These are phyloP conservation scores for Scytalidium sp. DNA, from an alignment of 2,329 filamentous ascomycete genomes.

Conservation along the genomic window DNA sequence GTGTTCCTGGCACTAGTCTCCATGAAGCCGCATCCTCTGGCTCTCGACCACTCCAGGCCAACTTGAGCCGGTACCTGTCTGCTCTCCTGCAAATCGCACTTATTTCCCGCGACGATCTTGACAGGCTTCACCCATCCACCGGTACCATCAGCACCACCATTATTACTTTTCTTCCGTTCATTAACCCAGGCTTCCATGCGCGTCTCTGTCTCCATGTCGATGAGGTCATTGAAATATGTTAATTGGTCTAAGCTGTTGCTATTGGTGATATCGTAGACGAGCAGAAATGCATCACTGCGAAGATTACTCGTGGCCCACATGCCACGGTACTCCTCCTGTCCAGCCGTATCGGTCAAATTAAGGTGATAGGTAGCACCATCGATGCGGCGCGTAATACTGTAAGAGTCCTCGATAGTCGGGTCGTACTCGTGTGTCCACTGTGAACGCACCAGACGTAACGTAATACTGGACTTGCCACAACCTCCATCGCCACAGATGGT, in stretches of 20 bases:
- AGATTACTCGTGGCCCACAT: constrained; percentile 82
- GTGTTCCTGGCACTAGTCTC: constrained; percentile 81
- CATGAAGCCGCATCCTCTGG: constrained; percentile 78
- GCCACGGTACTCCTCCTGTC: constrained; percentile 86
- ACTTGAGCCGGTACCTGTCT: constrained; percentile 66
- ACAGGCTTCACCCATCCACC: constrained; percentile 47
- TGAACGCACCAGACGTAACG: constrained; percentile 74
- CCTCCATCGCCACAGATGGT: constrained; percentile 86
- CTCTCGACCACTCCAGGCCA: constrained; percentile 75
- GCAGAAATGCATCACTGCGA: constrained; percentile 75
- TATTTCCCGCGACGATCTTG: constrained; percentile 84
- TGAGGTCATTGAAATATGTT: constrained; percentile 77
- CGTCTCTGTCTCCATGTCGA: constrained; percentile 77
- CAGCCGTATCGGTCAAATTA: constrained; percentile 76
- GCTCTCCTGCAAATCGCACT: constrained; percentile 73
- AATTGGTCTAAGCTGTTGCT: constrained; percentile 66
- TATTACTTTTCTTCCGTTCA: constrained; percentile 7
- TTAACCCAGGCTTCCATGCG: constrained; percentile 43
- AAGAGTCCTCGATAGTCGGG: constrained; percentile 80
- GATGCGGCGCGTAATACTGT: constrained; percentile 76
- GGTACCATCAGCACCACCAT: constrained; percentile 6
- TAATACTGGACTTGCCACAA: constrained; percentile 83
- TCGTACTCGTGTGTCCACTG: constrained; percentile 85
- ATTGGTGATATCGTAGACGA: constrained; percentile 85
- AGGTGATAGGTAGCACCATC: constrained; percentile 78